A percentile compares a stretch with the other conserved stretches of the same genome.
Conservation (phyloP, 352 stramenopile species). For the Pythium dissimile region DNA sequence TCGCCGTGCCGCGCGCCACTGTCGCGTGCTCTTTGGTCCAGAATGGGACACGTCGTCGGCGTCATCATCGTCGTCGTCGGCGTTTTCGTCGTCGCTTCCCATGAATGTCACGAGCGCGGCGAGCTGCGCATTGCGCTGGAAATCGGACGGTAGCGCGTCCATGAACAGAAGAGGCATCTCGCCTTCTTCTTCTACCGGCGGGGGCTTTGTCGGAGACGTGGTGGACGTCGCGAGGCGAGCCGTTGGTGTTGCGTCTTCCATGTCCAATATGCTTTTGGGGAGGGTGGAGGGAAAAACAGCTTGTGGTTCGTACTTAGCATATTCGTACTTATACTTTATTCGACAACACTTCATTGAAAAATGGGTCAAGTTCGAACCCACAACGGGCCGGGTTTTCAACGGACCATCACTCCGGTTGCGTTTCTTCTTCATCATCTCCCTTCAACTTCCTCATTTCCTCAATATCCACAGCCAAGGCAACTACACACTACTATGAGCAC, state of each 20-base stretch:
- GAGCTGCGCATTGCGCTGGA: conserved; percentile 62
- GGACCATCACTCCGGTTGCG: not conserved
- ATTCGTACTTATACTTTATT: not conserved
- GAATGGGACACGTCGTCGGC: not conserved
- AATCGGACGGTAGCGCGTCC: conserved; percentile 58
- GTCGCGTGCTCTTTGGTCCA: not conserved
- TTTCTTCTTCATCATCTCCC: not conserved
- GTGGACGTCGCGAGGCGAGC: not conserved
- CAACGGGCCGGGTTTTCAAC: not conserved
- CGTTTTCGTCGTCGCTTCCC: conserved; percentile 43
- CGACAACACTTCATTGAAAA: not conserved
- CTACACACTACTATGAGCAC: too few species aligned
- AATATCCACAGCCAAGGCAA: too few species aligned
- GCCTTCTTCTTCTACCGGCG: conserved; percentile 28
- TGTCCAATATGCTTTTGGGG: too few species aligned
- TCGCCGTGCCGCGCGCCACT: not conserved
- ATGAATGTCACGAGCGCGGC: conserved; percentile 77
- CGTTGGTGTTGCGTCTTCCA: not conserved
- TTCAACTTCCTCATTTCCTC: not conserved
- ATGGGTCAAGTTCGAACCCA: not conserved
- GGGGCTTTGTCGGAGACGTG: not conserved
- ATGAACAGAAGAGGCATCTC: conserved; percentile 82
- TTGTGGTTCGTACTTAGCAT: too few species aligned
- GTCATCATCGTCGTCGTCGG: conserved; percentile 4
- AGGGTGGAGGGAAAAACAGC: too few species aligned